Percentiles rank a stretch among this genome's conserved stretches.
phyloP scores from a whole-genome alignment of 2,329 filamentous ascomycete species.

The Trichophyton simii region DNA sequence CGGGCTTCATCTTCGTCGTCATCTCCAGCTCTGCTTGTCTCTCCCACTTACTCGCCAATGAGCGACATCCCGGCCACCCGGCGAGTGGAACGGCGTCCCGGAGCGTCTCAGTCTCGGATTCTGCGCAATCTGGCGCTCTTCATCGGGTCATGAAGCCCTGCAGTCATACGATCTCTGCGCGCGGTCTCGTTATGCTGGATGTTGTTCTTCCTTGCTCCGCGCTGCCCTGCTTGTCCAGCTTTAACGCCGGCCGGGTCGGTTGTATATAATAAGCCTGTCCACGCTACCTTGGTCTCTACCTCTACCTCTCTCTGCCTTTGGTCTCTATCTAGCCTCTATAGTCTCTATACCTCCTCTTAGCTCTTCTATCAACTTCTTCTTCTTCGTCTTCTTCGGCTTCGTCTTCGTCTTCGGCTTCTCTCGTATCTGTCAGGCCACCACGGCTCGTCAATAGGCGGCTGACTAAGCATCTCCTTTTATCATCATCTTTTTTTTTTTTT shows the following conservation, averaged over 20 bases:
- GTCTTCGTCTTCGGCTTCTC: background rate
- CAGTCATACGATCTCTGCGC: background rate
- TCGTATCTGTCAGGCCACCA: background rate
- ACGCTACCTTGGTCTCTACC: too few relatives aligned
- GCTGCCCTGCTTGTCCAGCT: too few relatives aligned
- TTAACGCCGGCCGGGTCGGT: too few relatives aligned
- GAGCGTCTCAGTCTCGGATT: background rate
- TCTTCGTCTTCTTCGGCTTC: background rate
- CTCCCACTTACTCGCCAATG: slow-evolving; percentile 8
- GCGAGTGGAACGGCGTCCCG: background rate
- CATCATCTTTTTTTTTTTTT: background rate
- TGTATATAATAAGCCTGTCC: too few relatives aligned
- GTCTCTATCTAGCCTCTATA: background rate
- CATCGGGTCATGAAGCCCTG: background rate
- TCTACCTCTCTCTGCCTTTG: too few relatives aligned
- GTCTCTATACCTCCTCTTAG: background rate
- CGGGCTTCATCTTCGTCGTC: background rate
- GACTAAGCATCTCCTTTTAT: background rate
- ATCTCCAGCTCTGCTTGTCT: background rate
- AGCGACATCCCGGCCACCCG: slow-evolving; percentile 7
- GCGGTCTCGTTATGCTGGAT: background rate
- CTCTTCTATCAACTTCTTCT: background rate
- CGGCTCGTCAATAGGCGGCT: background rate
- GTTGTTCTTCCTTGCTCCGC: background rate
- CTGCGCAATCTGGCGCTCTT: background rate